phyloP scores from a whole-genome alignment of 2,329 filamentous ascomycete species.

The Mariannaea sp. region DNA sequence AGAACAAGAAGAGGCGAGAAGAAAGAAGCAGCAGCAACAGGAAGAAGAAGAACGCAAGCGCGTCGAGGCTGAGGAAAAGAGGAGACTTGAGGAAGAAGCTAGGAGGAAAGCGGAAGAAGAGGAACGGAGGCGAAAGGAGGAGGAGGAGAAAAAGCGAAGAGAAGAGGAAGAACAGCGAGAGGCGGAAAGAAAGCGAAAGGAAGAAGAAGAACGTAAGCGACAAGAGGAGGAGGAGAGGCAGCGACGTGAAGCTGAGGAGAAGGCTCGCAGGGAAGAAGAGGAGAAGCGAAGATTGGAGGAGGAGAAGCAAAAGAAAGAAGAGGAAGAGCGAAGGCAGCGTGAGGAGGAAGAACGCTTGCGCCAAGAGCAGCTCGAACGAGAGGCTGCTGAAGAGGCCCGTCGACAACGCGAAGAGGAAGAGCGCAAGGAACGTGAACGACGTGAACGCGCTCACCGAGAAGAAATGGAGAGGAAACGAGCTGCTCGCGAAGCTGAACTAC shows the following conservation, averaged over 20 bases:
- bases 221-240: conserved; percentile 45
- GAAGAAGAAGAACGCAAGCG: conserved; percentile 35
- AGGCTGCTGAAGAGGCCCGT: conserved; percentile 55
- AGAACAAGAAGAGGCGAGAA: conserved; percentile 41
- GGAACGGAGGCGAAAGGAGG: conserved; percentile 42
- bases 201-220: conserved; percentile 44
- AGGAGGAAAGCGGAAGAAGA: conserved; percentile 41
- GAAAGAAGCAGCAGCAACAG: conserved; percentile 45
- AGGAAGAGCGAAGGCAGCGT: conserved; percentile 45
- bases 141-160: conserved; percentile 38
- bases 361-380: conserved; percentile 52
- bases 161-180: conserved; percentile 42
- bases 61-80: conserved; percentile 35
- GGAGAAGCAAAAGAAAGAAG: conserved; percentile 46
- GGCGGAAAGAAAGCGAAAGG: conserved; percentile 44
- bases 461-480: conserved; percentile 55
- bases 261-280: conserved; percentile 45
- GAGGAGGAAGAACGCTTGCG: conserved; percentile 54
- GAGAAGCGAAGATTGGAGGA: conserved; percentile 46
- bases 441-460: conserved; percentile 49
- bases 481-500: conserved; percentile 57
- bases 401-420: conserved; percentile 58
- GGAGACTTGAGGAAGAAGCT: conserved; percentile 37
- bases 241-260: conserved; percentile 45
- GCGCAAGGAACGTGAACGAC: conserved; percentile 55